Percentiles rank a stretch among this genome's conserved stretches.
Evolutionary conservation across 1,284 basidiomycete genomes (phyloP).

Genomic region (Leccinum fallax): DNA sequence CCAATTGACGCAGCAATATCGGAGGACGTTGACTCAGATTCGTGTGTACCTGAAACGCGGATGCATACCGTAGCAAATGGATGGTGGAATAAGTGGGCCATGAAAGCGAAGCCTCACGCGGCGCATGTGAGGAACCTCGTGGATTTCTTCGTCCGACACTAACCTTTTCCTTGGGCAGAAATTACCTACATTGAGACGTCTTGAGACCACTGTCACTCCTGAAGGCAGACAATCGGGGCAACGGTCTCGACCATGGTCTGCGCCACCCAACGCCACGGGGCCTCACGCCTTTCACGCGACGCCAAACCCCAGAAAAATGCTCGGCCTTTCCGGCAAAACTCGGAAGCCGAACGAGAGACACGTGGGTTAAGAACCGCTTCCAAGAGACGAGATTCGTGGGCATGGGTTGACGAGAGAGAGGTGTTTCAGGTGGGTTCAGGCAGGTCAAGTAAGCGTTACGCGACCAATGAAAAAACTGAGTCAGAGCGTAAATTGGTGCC

Average conservation of each 20-base stretch:
- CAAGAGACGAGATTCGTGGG: background rate
- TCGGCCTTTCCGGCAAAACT: conserved; percentile 9
- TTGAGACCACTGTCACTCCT: conserved; percentile 51
- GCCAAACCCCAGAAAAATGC: conserved; percentile 20
- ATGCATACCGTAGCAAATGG: conserved; percentile 53
- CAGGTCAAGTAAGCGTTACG: conserved; percentile 20
- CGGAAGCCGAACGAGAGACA: conserved; percentile 13
- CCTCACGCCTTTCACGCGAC: conserved; percentile 18
- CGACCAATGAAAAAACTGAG: conserved; percentile 5
- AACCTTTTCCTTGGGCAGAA: conserved; percentile 29
- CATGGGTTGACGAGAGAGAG: conserved; percentile 1
- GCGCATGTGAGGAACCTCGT: conserved; percentile 26
- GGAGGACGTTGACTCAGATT: conserved; percentile 28
- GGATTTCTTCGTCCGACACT: conserved; percentile 14
- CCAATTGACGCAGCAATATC: conserved; percentile 5
- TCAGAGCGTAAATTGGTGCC: conserved; percentile 5
- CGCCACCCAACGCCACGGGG: conserved; percentile 22
- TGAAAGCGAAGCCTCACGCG: conserved; percentile 25
- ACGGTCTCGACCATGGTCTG: conserved; percentile 25
- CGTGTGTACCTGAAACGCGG: conserved; percentile 34
- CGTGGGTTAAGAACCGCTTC: conserved; percentile 10
- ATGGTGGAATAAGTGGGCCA: conserved; percentile 61
- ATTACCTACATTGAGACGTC: conserved; percentile 39
- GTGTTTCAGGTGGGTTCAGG: conserved; percentile 11
- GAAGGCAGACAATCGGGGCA: conserved; percentile 40